These are phyloP conservation scores for Moesziomyces antarcticus DNA, from an alignment of 1,284 basidiomycete species.

Conservation along the genomic window DNA sequence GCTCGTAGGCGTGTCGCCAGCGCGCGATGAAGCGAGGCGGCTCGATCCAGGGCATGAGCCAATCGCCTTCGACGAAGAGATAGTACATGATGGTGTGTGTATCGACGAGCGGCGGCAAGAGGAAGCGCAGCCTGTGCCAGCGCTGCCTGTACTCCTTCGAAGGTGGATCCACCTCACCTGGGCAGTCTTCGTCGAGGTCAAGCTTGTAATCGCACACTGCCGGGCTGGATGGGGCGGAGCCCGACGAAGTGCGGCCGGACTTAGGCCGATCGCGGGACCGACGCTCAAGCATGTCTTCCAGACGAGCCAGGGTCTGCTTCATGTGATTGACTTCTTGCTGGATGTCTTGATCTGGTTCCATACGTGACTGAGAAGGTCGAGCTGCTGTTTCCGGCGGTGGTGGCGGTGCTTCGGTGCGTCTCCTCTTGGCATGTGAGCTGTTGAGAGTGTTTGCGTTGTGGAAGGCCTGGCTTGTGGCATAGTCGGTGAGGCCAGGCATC, in stretches of 20 bases:
- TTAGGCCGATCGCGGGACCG: not conserved
- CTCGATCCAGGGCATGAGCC: constrained; percentile 21
- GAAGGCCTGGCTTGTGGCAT: not conserved
- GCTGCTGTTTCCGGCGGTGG: not conserved
- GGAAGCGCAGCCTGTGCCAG: constrained; percentile 21
- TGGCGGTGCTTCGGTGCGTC: constrained; percentile 5
- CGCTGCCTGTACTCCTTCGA: constrained; percentile 12
- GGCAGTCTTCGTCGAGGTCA: constrained; percentile 8
- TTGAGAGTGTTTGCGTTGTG: not conserved
- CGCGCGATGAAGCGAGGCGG: constrained; percentile 23
- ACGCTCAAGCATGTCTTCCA: constrained; percentile 18
- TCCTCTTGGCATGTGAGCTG: constrained; percentile 12
- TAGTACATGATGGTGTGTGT: constrained; percentile 33
- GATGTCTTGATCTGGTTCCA: constrained; percentile 1
- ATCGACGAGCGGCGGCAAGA: constrained; percentile 32
- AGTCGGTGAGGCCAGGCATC: constrained; percentile 6
- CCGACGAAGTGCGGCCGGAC: not conserved
- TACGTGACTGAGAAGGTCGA: not conserved
- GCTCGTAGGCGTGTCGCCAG: constrained; percentile 25
- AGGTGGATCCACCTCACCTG: constrained; percentile 17
- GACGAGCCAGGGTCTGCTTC: constrained; percentile 22
- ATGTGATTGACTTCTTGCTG: constrained; percentile 19
- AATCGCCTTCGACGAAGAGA: constrained; percentile 27
- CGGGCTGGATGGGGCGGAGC: not conserved
- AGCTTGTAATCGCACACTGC: constrained; percentile 5